Evolutionary conservation across 768 basidiomycete species (phyloP), one percentile per base, ranked within the genome.

Genomic region (Kwoniella sp.): DNA sequence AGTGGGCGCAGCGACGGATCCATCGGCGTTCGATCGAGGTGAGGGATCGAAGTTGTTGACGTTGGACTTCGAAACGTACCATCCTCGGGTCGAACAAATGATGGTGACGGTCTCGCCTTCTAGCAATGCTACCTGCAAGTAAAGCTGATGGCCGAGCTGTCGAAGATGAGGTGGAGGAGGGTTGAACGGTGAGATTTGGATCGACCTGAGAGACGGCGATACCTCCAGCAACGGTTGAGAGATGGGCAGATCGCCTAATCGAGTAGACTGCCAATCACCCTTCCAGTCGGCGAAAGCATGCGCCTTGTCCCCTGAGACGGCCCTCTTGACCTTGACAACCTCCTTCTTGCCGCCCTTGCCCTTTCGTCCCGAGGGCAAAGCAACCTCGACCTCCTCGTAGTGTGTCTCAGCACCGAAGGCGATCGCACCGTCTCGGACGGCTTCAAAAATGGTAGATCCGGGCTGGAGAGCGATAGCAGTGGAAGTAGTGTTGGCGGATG

Each of bases 121-220:
- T 47, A 83, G 74, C 4, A 80, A 77, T 48, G 77, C 71, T 46
- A 82, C 67, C 47, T 75, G 79, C 51, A 83, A 75, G 69, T 83
- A 83, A 56, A 82, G 70, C 61, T 81, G 77, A 63, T 83, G 82
- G 17, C 82, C 82, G 22, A 74, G 67, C 52, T 82, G 73, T 15
- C 81, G 79, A 21, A 79, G 76, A 37, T 81, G 77, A 27, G 82
- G 79, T 15, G 82, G 77, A 9, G 82, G 82, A 17, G 82, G 82
- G 70, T 82, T 82, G 80, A 82, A 83, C 9, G 81, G 79, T 15
- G 82, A 82, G 47, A 83, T 63, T 50, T 74, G 70, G 37, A 82
- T 68, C 1, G 74, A 66, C 61, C 76, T 78, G 46, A 82, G 54
- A 55, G 77, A 76, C 1, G 78, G 63, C 24, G 65, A 49, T 25